Conservation (phyloP, 257 asterid species). For the Nicotiana otophora region DNA sequence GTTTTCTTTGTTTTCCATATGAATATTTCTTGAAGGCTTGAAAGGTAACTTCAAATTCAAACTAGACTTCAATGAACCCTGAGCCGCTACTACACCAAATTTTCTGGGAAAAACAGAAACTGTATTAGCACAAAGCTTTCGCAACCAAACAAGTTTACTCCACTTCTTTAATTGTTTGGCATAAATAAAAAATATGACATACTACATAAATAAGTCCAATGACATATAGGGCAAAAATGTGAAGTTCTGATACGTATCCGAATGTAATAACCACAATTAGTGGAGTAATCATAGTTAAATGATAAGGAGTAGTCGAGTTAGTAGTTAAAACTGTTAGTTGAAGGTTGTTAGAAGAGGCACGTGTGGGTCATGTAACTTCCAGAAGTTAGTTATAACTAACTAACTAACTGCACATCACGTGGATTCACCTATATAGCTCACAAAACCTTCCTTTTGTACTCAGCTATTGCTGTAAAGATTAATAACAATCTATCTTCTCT, state of each 20-base stretch:
- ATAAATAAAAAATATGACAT: neutral
- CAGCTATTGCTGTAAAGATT: too few relatives aligned
- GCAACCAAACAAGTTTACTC: neutral
- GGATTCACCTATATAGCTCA: too few relatives aligned
- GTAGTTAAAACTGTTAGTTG: too few relatives aligned
- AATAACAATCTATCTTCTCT: too few relatives aligned
- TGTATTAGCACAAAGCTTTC: neutral
- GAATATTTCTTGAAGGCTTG: constrained; percentile 40
- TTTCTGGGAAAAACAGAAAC: neutral
- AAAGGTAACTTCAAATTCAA: constrained; percentile 30
- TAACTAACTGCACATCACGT: too few relatives aligned
- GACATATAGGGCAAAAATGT: neutral
- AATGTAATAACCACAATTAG: too few relatives aligned
- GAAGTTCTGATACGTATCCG: neutral
- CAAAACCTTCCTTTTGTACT: too few relatives aligned
- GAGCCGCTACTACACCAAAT: constrained; percentile 7
- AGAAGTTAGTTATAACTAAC: too few relatives aligned
- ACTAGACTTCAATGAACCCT: constrained; percentile 18
- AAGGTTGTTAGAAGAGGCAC: too few relatives aligned
- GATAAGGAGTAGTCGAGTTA: too few relatives aligned
- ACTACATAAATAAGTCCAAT: neutral
- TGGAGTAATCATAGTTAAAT: too few relatives aligned
- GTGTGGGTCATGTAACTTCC: too few relatives aligned
- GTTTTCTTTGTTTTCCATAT: constrained; percentile 49
- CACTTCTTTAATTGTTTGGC: neutral